Conservation (phyloP, 83 land plant genomes). For the Diphasiastrum complanatum region DNA sequence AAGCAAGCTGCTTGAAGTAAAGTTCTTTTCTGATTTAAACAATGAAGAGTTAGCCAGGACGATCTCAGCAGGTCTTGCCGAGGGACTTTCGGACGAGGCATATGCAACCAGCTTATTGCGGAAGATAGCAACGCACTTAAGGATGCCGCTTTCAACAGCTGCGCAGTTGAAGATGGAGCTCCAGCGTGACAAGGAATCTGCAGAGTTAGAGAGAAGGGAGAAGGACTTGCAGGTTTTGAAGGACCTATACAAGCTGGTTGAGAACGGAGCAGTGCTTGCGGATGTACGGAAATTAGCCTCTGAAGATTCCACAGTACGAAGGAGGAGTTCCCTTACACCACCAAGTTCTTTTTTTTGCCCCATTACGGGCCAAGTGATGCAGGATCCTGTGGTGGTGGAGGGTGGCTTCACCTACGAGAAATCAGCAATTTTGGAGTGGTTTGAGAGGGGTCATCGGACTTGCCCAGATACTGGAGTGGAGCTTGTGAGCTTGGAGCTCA, state of each 20-base stretch:
- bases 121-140: slow-evolving; percentile 5
- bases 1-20: slow-evolving; percentile 7
- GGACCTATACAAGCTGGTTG: slow-evolving; percentile 7
- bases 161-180: slow-evolving; percentile 22
- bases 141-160: slow-evolving; percentile 16
- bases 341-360: slow-evolving; percentile 32
- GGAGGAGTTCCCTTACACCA: slow-evolving; percentile 2
- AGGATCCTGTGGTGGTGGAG: slow-evolving; percentile 32
- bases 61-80: slow-evolving; percentile 2
- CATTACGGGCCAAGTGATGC: slow-evolving; percentile 27
- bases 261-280: slow-evolving; percentile 15
- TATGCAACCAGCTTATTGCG: slow-evolving; percentile 12
- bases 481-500: slow-evolving; percentile 19
- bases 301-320: slow-evolving; percentile 16
- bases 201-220: slow-evolving; percentile 13
- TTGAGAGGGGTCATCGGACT: slow-evolving; percentile 22
- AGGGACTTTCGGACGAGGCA: slow-evolving; percentile 13
- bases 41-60: slow-evolving; percentile 19
- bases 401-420: slow-evolving; percentile 32
- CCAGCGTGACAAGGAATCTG: slow-evolving; percentile 19
- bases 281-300: slow-evolving; percentile 19
- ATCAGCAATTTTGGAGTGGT: slow-evolving; percentile 30
- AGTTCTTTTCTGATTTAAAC: slow-evolving; percentile 22
- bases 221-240: slow-evolving; percentile 1
- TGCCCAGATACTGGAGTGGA: slow-evolving; percentile 26